Evolutionary conservation across 2,329 filamentous ascomycete genomes (phyloP), one percentile per base, ranked within the genome.

Genomic region (Fusarium sarcochroum): DNA sequence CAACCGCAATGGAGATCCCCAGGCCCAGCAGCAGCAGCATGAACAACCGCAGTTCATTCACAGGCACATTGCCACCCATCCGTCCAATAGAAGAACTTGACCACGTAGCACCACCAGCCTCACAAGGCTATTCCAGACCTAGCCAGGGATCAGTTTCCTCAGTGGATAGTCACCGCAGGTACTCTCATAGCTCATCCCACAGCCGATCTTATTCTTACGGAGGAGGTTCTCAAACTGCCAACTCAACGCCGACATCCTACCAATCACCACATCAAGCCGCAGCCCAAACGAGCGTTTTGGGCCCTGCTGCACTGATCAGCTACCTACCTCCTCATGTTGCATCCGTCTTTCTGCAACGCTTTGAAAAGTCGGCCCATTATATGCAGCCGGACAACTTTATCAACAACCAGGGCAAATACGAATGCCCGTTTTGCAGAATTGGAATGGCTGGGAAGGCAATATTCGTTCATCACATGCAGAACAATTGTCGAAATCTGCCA

Each of bases 381-480:
- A 9, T 35, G 3, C 34, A 21, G 30, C 47, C 64, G 3, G n/a
- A 35, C 8, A 45, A 54, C 6, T 68, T 54, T 23, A 35, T 68
- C 20, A 64, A 65, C 9, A 23, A 35, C 2, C 7, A 38, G 6
- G 47, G 47, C 14, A 35, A n/a, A 20, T 54, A 68, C 5, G 14
- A 50, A 20, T 68, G 64, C 17, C 58, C 59, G 2, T 65, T 65
- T 23, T 68, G 64, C 32, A 34, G 32, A 15, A 21, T 38, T 6
- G n/a, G 23, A 11, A 51, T 49, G 5, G 9, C 10, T 1, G 51
- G 59, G 6, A 32, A 44, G 15, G 34, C 20, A 5, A 18, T 18
- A 3, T 64, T 68, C 14, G 32, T 52, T 7, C 18, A 60, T 3
- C 64, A 68, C 23, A 35, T 68, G 11, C 46, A 54, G 5, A 41